These are phyloP conservation scores for Stephania cephalantha DNA, from an alignment of 164 flowering plant species.

Conservation along the genomic window DNA sequence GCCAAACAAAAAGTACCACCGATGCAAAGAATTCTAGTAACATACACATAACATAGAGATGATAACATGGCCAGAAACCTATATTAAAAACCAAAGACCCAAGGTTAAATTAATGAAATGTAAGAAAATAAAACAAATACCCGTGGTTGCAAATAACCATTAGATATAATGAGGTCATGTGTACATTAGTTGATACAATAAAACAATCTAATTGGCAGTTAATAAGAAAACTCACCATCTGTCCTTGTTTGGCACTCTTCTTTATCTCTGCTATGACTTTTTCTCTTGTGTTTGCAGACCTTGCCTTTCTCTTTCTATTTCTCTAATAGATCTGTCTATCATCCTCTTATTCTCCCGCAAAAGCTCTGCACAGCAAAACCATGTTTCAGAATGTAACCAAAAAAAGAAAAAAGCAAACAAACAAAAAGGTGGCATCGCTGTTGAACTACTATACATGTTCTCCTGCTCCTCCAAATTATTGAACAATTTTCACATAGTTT, in stretches of 20 bases:
- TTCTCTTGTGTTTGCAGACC: slow-evolving; percentile 86
- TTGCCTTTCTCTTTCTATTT: slow-evolving; percentile 96
- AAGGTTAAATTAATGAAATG: too few relatives aligned
- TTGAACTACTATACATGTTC: too few relatives aligned
- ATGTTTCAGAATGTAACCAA: slow-evolving; percentile 1
- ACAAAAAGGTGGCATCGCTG: too few relatives aligned
- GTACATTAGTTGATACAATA: neutral
- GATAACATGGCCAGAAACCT: too few relatives aligned
- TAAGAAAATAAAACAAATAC: too few relatives aligned
- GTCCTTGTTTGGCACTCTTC: slow-evolving; percentile 95
- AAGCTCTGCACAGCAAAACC: slow-evolving; percentile 44
- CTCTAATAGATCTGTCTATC: slow-evolving; percentile 90
- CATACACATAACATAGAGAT: too few relatives aligned
- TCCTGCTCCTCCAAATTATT: too few relatives aligned
- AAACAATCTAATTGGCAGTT: neutral
- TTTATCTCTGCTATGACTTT: slow-evolving; percentile 84
- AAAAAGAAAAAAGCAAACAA: too few relatives aligned
- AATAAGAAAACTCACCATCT: slow-evolving; percentile 55
- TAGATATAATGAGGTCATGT: neutral
- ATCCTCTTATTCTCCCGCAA: slow-evolving; percentile 96
- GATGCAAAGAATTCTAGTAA: neutral
- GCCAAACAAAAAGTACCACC: too few relatives aligned
- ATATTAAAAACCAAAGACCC: too few relatives aligned
- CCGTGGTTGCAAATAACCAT: too few relatives aligned
- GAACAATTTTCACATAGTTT: too few relatives aligned